These are phyloP conservation scores for Nissolia schottii DNA, from an alignment of 306 rosid genomes.

Conservation along the genomic window DNA sequence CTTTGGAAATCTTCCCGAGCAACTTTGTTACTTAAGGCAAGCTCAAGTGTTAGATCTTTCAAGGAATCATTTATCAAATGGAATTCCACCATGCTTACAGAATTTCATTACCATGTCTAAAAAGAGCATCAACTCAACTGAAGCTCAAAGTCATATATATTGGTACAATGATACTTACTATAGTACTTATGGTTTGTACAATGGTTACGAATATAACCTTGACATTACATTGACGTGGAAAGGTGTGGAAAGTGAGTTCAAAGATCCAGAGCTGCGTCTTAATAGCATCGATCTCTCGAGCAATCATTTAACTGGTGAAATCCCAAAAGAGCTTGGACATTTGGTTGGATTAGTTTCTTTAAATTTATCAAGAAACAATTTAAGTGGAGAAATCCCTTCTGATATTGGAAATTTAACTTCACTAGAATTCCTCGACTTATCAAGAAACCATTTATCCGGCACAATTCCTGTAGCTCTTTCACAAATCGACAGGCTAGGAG, in stretches of 20 bases:
- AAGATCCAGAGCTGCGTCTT: not conserved
- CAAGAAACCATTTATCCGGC: conserved; percentile 10
- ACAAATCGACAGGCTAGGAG: not conserved
- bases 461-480: not conserved
- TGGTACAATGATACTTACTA: not conserved
- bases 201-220: not conserved
- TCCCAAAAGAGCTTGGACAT: not conserved
- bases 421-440: conserved; percentile 4
- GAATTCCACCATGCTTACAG: not conserved
- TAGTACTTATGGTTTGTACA: not conserved
- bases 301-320: not conserved
- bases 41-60: conserved; percentile 3
- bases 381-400: conserved; percentile 15
- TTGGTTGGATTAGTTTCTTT: conserved; percentile 1
- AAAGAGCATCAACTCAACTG: not conserved
- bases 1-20: not conserved
- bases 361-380: conserved; percentile 15
- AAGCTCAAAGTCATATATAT: not conserved
- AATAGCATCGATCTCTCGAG: conserved; percentile 25
- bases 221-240: not conserved
- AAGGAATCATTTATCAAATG: not conserved
- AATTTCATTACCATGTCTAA: not conserved
- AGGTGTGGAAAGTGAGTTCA: not conserved
- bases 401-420: not conserved
- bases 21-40: not conserved